These are phyloP conservation scores for Davidsoniella eucalypti DNA, from an alignment of 2,329 filamentous ascomycete species.

Conservation along the genomic window DNA sequence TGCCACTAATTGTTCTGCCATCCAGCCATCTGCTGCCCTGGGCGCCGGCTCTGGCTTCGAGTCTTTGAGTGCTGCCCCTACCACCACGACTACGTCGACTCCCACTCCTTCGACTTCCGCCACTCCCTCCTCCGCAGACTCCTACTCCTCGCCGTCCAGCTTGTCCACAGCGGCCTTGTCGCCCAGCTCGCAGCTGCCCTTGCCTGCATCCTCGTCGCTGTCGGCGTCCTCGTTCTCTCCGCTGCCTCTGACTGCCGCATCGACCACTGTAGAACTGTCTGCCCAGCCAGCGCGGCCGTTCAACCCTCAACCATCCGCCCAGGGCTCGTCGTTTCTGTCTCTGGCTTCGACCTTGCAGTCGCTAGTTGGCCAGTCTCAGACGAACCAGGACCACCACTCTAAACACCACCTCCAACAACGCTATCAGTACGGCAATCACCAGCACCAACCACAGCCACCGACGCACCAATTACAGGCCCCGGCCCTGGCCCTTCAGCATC, in stretches of 20 bases:
- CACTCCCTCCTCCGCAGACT: constrained; percentile 11
- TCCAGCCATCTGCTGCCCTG: neutral
- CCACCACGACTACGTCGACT: constrained; percentile 11
- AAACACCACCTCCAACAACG: neutral
- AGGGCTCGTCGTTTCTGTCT: constrained; percentile 2
- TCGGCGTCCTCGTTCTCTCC: neutral
- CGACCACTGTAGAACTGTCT: constrained; percentile 9
- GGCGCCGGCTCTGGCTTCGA: neutral
- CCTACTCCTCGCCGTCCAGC: neutral
- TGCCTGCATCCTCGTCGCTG: too few relatives aligned
- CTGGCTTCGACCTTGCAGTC: constrained; percentile 7
- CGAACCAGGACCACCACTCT: neutral
- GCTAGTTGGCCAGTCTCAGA: neutral
- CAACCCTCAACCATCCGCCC: constrained; percentile 2
- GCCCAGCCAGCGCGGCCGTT: constrained; percentile 6
- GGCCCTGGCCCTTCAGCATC: neutral
- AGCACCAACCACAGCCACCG: constrained; percentile 1
- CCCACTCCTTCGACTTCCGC: constrained; percentile 14
- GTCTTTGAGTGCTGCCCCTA: constrained; percentile 15
- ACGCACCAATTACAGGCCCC: neutral
- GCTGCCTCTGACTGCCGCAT: constrained; percentile 5
- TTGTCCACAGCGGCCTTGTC: neutral
- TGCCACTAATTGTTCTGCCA: neutral
- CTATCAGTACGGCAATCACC: neutral
- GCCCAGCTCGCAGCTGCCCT: too few relatives aligned